Conservation (phyloP, 805 yeast genomes). For the Kazachstania martiniae region DNA sequence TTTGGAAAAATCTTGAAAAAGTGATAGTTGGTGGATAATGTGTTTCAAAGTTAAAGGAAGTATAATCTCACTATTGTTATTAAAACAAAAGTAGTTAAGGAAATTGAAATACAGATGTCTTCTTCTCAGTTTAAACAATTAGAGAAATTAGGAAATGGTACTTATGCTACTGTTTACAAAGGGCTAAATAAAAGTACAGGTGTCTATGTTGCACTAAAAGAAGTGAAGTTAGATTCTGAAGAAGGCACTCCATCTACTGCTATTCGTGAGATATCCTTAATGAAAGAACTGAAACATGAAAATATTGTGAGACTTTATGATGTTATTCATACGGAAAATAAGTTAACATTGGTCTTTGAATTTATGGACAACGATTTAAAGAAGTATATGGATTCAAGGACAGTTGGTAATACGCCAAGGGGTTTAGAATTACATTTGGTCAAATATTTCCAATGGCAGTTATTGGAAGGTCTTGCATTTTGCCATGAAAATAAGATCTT, state of each 20-base stretch:
- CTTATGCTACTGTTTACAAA: constrained; percentile 96
- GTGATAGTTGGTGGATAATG: too few relatives aligned
- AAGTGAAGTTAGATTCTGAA: constrained; percentile 90
- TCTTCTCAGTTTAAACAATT: constrained; percentile 28
- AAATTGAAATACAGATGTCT: constrained; percentile 5
- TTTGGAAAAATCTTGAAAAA: too few relatives aligned
- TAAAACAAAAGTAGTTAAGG: not conserved
- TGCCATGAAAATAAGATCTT: constrained; percentile 91
- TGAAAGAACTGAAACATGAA: constrained; percentile 89
- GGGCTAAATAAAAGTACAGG: constrained; percentile 88
- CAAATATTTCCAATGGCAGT: constrained; percentile 84
- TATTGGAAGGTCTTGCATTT: constrained; percentile 81
- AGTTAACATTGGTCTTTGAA: constrained; percentile 87
- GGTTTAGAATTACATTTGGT: constrained; percentile 45
- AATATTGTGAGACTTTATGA: constrained; percentile 86
- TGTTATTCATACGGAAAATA: constrained; percentile 93
- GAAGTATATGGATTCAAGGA: constrained; percentile 80
- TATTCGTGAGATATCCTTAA: constrained; percentile 85
- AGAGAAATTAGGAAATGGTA: constrained; percentile 42
- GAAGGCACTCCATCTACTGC: constrained; percentile 99
- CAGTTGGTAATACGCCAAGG: constrained; percentile 21
- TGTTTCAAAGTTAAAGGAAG: too few relatives aligned
- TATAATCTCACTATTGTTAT: not conserved
- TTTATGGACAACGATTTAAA: constrained; percentile 89
- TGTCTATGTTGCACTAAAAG: constrained; percentile 90